Base-by-base conservation (phyloP, 805 yeast genomes). In the Pachysolen tannophilus region DNA sequence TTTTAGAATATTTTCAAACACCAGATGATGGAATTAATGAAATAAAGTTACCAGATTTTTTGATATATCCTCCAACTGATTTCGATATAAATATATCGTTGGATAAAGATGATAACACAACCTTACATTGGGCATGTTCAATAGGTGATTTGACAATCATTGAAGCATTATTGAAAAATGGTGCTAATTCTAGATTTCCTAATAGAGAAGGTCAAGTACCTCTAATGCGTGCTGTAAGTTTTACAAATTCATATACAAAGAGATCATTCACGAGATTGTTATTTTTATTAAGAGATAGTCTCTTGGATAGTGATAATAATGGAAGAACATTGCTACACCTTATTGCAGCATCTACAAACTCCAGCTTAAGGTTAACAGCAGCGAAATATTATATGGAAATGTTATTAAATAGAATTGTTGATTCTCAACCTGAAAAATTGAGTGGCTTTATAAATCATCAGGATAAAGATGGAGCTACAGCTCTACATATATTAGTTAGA, bases 51-150 rank as follows among this genome's bases (percentile, higher is more conserved):
- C 94, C 94, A 0, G 74, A 69, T 17, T 77, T 82, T 48, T 60
- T 84, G 11, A 60, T 69, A 26, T 67, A 75, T 44, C 80, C 85
- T 1, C 78, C 82, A 2, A 64, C 69, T 17, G 80, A 72, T 35
- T 78, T 82, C 47, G 75, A 82, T 44, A 69, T 83, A 41, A 72
- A 79, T 61, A 84, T 82, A 35, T 78, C 86, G 4, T 84, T 92
- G 18, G 98, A 92, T 53, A 88, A 84, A 39, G 97, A 92, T 51
- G 94, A 95, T 2, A 94, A 92, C 52, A 83, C 96, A 0, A 82
- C 95, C 2, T 77, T 92, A 46, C 98, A 92, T 58, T 92, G 97
- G 97, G 95, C 97, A 0, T 86, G 97, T 41, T 82, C 97, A 1
- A 86, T 92, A 73, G 98, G 97, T 3, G 84, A 80, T 52, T 58